A percentile compares a stretch with the other conserved stretches of the same genome.
Conservation (phyloP, 1,284 basidiomycete species). For the Neolentinus lepideus region DNA sequence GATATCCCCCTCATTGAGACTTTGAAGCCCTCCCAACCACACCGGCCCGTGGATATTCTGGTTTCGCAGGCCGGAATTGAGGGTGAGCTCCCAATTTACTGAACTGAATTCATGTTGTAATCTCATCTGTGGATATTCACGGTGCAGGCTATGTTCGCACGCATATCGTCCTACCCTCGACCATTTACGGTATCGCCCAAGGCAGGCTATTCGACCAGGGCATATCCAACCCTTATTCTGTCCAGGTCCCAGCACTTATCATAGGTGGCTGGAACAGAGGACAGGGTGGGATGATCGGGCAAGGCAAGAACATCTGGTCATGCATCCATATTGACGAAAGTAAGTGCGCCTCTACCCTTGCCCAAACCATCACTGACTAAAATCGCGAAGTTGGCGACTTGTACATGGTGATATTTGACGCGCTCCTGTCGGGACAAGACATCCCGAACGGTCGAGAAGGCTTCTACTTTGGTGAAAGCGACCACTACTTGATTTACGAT, state of each 20-base stretch:
- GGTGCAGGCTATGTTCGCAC: conserved; percentile 33
- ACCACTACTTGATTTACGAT: conserved; percentile 31
- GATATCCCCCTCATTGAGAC: conserved; percentile 31
- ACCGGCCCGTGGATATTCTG: conserved; percentile 33
- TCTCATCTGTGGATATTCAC: no score
- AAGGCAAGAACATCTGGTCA: conserved; percentile 40
- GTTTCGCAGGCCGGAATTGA: conserved; percentile 30
- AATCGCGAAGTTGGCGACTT: conserved; percentile 29
- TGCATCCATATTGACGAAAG: conserved; percentile 38
- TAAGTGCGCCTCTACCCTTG: conserved; percentile 15
- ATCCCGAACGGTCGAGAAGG: conserved; percentile 41
- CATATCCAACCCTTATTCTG: conserved; percentile 34
- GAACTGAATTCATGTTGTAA: no score
- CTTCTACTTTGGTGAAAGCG: conserved; percentile 42
- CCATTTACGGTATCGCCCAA: conserved; percentile 35
- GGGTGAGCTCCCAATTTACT: not conserved
- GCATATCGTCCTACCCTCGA: conserved; percentile 37
- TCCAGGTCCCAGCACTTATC: conserved; percentile 32
- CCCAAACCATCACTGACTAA: conserved; percentile 3
- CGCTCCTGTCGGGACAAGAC: conserved; percentile 23
- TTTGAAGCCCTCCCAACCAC: conserved; percentile 26
- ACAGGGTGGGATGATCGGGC: conserved; percentile 31
- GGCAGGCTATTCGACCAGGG: conserved; percentile 31
- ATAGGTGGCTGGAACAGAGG: conserved; percentile 23
- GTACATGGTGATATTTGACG: conserved; percentile 33